Evolutionary conservation across 139 green algal genomes (phyloP), one percentile per base, ranked within the genome.

Genomic region (Diplosphaera chodatii): DNA sequence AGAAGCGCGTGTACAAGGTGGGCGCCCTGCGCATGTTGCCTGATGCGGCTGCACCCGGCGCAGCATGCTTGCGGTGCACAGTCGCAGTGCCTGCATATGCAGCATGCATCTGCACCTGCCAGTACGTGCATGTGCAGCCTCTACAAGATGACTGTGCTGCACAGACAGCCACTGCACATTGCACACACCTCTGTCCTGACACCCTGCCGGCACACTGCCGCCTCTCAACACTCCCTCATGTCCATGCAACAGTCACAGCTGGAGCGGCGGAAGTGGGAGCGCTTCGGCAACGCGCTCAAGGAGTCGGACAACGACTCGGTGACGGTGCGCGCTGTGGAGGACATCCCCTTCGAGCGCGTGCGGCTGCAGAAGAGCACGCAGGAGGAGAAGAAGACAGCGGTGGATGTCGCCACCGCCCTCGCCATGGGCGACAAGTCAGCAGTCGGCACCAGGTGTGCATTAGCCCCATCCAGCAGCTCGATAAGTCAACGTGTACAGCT

Each of bases 1-100:
- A 98, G 77, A 94, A 94, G 86, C 91, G 96, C 74, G 90, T 92
- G 0, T 97, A 96, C 82, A 83, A 91, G 85, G 91, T 94, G 41
- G 63, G 79, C 25, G 48, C 8, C 48, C 3, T 25, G 18, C 48
- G 48, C 48, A 25, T 25, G 13, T 18, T 59, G 48, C 48, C 22
- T 5, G 16, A 13, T 48, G 37, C 37, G 8, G 37, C 8, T 13
- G 37, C 8, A 13, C 37, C 37, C 37, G 8, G 8, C 37, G 37
- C 37, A 48, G 10, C 13, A 8, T 48, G 10, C 37, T 55, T 21
- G 23, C 40, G 40, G 32, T 10, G 67, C 2, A 22, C 18, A 64
- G 27, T 28, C 31, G 29, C 67, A 72, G n/a, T n/a, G n/a, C n/a
- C n/a, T n/a, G n/a, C n/a, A n/a, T n/a, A n/a, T n/a, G n/a, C n/a